Evolutionary conservation across 257 asterid genomes (phyloP), one percentile per base, ranked within the genome.

Genomic region (Oldenlandia corymbosa): DNA sequence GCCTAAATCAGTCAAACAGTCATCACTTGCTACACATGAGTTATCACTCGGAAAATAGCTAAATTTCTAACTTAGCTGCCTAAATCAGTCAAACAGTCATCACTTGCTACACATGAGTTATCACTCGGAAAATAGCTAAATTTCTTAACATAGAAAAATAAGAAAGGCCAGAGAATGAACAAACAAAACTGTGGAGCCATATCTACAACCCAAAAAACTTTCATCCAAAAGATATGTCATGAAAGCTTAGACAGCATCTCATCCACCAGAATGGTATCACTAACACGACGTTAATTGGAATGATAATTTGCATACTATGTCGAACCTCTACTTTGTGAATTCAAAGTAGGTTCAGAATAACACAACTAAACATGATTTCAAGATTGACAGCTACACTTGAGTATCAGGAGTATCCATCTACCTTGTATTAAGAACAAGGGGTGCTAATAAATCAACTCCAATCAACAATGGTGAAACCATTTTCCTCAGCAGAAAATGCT

Each of bases 381-480:
- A 13, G 11, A 39, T 36, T 59, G 23, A 11, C 24, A 23, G 16
- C 13, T 39, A 41, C 49, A 59, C 34, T 34, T 7, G 4, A 7
- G 20, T 1, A 53, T 20, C 7, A 27, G n/a, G n/a, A n/a, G n/a
- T 53, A 4, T 5, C 58, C 10, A 10, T 13, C 17, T 31, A 56
- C 2, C 61, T 56, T 12, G 27, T n/a, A 30, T 20, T 7, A 32
- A 54, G 43, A 10, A 26, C 43, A 45, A 27, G 55, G 34, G 55
- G 45, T 43, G 34, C 24, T 24, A 17, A 0, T 12, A 28, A 20
- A 61, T n/a, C 55, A 61, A 42, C 28, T 14, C 39, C 43, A 2
- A 32, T 62, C 36, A 46, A 45, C 65, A 62, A 49, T 17, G 42
- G 34, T 43, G 42, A 61, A 61, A 61, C 45, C 36, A 23, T 8